Conservation (phyloP, 164 flowering plant species). For the Nymphaea colorata region DNA sequence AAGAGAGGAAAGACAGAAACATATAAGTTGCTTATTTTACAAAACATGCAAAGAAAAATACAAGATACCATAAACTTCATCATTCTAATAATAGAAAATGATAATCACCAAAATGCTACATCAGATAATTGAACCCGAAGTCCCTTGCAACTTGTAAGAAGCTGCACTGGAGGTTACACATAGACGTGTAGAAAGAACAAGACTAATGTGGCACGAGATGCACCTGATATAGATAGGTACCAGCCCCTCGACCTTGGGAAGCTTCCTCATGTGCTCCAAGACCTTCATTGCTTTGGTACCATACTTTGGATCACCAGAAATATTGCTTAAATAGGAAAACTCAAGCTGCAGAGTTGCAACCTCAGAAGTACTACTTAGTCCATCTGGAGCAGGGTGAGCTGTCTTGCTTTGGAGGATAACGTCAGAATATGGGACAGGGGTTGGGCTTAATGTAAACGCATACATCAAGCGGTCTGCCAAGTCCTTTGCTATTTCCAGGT, state of each 20-base stretch:
- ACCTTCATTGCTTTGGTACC: slow-evolving; percentile 81
- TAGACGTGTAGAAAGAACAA: not conserved
- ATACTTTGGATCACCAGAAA: slow-evolving; percentile 83
- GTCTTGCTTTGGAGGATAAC: slow-evolving; percentile 65
- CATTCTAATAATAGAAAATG: not conserved
- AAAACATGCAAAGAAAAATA: no score
- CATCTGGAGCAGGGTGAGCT: slow-evolving; percentile 90
- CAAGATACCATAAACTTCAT: not conserved
- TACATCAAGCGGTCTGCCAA: slow-evolving; percentile 75
- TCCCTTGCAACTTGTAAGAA: not conserved
- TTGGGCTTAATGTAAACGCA: slow-evolving; percentile 92
- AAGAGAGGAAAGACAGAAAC: no score
- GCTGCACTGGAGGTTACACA: not conserved
- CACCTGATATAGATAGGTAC: slow-evolving; percentile 97
- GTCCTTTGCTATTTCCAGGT: slow-evolving; percentile 59
- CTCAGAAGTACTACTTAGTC: slow-evolving; percentile 88
- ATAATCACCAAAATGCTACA: not conserved
- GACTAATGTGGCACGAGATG: not conserved
- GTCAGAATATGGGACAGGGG: slow-evolving; percentile 83
- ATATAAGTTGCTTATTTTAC: no score
- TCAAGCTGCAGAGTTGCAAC: slow-evolving; percentile 93
- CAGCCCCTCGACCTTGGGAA: slow-evolving; percentile 86
- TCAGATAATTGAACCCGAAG: not conserved
- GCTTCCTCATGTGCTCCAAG: slow-evolving; percentile 64
- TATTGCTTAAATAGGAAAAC: slow-evolving; percentile 74